Conservation (phyloP, 2,329 filamentous ascomycete species). For the Pyrenochaeta sp. region DNA sequence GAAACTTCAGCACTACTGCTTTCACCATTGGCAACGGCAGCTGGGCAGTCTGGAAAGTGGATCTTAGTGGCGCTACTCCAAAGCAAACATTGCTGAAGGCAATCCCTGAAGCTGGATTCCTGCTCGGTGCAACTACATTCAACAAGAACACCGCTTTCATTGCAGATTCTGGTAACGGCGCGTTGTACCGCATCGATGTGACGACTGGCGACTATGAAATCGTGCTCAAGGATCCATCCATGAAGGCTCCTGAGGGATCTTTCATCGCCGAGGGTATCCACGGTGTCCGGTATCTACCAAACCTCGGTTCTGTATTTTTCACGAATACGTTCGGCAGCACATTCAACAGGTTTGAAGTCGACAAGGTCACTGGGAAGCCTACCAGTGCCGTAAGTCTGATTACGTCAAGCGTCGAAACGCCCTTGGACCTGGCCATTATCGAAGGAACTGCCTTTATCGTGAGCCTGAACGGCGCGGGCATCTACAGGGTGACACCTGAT, state of each 20-base stretch:
- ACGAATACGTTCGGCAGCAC: constrained; percentile 4
- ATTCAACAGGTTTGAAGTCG: not conserved
- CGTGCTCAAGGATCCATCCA: constrained; percentile 23
- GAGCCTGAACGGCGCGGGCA: constrained; percentile 2
- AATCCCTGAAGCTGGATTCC: constrained; percentile 21
- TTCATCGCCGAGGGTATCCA: not conserved
- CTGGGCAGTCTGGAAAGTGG: constrained; percentile 28
- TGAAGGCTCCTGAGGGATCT: constrained; percentile 7
- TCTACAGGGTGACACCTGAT: constrained; percentile 2
- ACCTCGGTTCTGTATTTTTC: constrained; percentile 1
- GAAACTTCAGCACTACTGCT: constrained; percentile 10
- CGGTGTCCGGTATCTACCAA: not conserved
- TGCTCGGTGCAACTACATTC: constrained; percentile 24
- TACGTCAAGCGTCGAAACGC: constrained; percentile 1
- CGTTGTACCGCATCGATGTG: constrained; percentile 21
- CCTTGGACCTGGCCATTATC: not conserved
- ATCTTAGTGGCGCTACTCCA: constrained; percentile 19
- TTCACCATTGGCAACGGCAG: constrained; percentile 17
- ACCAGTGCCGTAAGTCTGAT: not conserved
- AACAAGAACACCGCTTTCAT: constrained; percentile 24
- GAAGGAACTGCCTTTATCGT: constrained; percentile 1
- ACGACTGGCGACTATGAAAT: constrained; percentile 23
- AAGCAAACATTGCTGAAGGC: constrained; percentile 20
- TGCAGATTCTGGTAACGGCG: constrained; percentile 26
- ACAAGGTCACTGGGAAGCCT: not conserved